Evolutionary conservation across 352 stramenopile genomes (phyloP), one percentile per base, ranked within the genome.

Genomic region (Thraustochytrium striatum): DNA sequence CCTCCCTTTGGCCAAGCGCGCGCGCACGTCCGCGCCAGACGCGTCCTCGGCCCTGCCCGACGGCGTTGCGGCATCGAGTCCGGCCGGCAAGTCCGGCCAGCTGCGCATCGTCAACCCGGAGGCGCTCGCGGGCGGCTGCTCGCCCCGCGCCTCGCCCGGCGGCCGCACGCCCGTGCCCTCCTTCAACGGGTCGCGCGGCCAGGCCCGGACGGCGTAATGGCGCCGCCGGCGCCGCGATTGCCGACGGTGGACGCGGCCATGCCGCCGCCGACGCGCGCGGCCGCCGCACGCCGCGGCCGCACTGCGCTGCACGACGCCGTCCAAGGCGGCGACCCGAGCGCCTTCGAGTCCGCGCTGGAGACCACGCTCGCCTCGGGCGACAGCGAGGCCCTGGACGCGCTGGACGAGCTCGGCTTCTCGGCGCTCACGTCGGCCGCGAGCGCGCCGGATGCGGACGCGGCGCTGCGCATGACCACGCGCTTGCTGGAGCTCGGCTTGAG

Each of bases 31-130:
- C n/a, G n/a, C n/a, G n/a, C n/a, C n/a, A n/a, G n/a, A n/a, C n/a
- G n/a, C n/a, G n/a, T n/a, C n/a, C n/a, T n/a, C n/a, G n/a, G n/a
- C n/a, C n/a, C n/a, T n/a, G n/a, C n/a, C n/a, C n/a, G n/a, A n/a
- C n/a, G n/a, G n/a, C n/a, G n/a, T n/a, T n/a, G n/a, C n/a, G n/a
- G n/a, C n/a, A n/a, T n/a, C n/a, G n/a, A n/a, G n/a, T n/a, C n/a
- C n/a, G n/a, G n/a, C n/a, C n/a, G n/a, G n/a, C n/a, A n/a, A n/a
- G n/a, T n/a, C n/a, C 39, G 39, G 5, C 7, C 44, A 70, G 59
- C 59, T 75, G 2, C 65, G 65, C 65, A 75, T 75, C 41, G 52
- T 75, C 11, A 75, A 75, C 47, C 65, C 65, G 30, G 65, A 75
- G 35, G 3, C 30, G 13, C 65, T 75, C 25, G 28, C 39, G 9